These are phyloP conservation scores for Podospora pseudoanserina DNA, from an alignment of 495 filamentous ascomycete species.

Conservation along the genomic window DNA sequence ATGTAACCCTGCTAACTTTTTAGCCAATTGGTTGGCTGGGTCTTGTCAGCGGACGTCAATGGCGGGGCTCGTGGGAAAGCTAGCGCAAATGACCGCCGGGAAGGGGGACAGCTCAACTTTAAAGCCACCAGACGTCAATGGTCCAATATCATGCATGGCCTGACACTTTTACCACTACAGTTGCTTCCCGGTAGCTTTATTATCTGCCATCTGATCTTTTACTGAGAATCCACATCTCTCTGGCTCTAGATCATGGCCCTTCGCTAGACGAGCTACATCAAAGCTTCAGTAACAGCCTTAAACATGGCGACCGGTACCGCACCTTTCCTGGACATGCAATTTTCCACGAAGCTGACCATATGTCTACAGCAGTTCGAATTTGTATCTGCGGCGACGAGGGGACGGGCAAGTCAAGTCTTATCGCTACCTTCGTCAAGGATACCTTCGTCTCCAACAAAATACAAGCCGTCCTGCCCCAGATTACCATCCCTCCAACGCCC, in stretches of 20 bases:
- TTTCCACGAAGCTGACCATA: conserved; percentile 12
- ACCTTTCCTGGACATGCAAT: not conserved
- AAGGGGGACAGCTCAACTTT: not conserved
- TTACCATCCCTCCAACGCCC: conserved; percentile 84
- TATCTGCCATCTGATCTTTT: not conserved
- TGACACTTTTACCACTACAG: not conserved
- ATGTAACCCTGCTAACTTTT: conserved; percentile 2
- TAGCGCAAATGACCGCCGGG: not conserved
- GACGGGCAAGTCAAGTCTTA: conserved; percentile 65
- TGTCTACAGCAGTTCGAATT: conserved; percentile 65
- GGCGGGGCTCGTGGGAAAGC: not conserved
- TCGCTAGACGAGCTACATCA: not conserved
- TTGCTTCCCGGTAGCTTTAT: not conserved
- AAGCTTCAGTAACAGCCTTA: not conserved
- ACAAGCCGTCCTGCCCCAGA: conserved; percentile 86
- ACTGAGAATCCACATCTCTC: too few species aligned
- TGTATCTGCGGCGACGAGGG: conserved; percentile 95
- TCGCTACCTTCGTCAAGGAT: conserved; percentile 85
- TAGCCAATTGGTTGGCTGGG: conserved; percentile 1
- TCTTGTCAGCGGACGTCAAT: conserved; percentile 3
- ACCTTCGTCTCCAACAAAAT: conserved; percentile 92
- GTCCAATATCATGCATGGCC: not conserved
- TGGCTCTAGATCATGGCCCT: not conserved
- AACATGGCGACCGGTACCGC: conserved; percentile 17
- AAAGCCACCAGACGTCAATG: not conserved